Base-by-base conservation (phyloP, 2,329 filamentous ascomycete species). In the Fusarium sp. region DNA sequence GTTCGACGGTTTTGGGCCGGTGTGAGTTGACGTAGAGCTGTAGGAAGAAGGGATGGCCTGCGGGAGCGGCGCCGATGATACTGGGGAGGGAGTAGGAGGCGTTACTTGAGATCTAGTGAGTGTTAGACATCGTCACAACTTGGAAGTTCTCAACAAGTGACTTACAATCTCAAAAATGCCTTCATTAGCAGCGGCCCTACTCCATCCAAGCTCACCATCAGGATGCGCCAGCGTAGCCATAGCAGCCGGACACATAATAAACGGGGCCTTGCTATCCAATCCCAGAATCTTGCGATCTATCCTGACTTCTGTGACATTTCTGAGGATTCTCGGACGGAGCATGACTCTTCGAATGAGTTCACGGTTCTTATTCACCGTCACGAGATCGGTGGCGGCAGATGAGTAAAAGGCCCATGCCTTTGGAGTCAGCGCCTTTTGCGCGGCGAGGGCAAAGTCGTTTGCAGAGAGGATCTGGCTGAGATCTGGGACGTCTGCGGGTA, bases 341-440 rank as follows among this genome's bases (percentile, higher is more conserved):
- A 82, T 82, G 65, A 91, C 88, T 26, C 82, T 77, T 40, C 82
- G 78, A 70, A 88, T 89, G 63, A 83, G 79, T 1, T 82, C 79
- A 24, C 79, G 82, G 74, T 91, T 92, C 49, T 83, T 82, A 49
- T 65, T 68, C 47, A 89, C 86, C 37, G 89, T 87, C 71, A 83
- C 83, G n/a, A 81, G 76, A 72, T 84, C 89, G 7, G 88, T 90
- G 13, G 89, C 86, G 3, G 89, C 89, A 10, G 87, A 90, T 20
- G 87, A 90, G 73, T 89, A 86, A 72, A 91, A 92, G 1, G 89
- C 89, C 87, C 87, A 91, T n/a, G 89, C 86, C 72, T 92, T 91
- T 22, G 84, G 82, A 10, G 83, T 82, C 47, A 89, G 81, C 7
- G 83, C 84, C 26, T 80, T 79, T 17, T 83, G 82, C 6, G 89